Base-by-base conservation (phyloP, 1,284 basidiomycete species). In the Cutaneotrichosporon sp. region DNA sequence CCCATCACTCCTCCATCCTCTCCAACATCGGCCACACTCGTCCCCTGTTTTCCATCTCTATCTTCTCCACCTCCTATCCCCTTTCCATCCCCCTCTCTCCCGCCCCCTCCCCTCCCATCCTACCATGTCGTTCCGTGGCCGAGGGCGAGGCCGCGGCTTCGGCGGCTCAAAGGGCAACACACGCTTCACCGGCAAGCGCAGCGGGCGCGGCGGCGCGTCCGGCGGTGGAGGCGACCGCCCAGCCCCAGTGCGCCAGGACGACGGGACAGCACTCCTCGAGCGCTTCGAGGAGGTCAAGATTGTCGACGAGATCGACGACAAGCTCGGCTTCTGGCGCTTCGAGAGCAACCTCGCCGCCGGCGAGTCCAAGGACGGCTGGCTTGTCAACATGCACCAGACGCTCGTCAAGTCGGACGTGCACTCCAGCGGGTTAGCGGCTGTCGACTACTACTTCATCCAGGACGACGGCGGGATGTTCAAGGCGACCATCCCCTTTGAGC, bases 341-440 rank as follows among this genome's bases (percentile, higher is more conserved):
- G 87, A 91, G 65, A 81, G 81, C 62, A 73, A 70, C 1, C 62
- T 73, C 14, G 76, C 73, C 10, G 88, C 89, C 68, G 92, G 91
- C 0, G 81, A 84, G 9, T 81, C 81, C 68, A 85, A 83, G 69
- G 89, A 91, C 61, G 94, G 92, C 1, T 99, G 97, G 97, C 83
- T 99, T 74, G 89, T 99, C 65, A 98, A 98, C 77, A 99, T 99
- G 95, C 95, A 97, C 78, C 92, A 93, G 87, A 97, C 93, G 0
- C 81, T 97, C 5, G 77, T 97, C 20, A 90, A 91, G 76, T 92
- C 95, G 71, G 81, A 90, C 3, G 87, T 90, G 49, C 88, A 87
- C 81, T 84, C 89, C 8, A 85, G 85, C 14, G 93, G 93, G 18
- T 88, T 87, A 67, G 90, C 92, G 6, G 94, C 89, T 11, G 95